Evolutionary conservation across 2,329 filamentous ascomycete species (phyloP).

Genomic region (Aspergillus latus): DNA sequence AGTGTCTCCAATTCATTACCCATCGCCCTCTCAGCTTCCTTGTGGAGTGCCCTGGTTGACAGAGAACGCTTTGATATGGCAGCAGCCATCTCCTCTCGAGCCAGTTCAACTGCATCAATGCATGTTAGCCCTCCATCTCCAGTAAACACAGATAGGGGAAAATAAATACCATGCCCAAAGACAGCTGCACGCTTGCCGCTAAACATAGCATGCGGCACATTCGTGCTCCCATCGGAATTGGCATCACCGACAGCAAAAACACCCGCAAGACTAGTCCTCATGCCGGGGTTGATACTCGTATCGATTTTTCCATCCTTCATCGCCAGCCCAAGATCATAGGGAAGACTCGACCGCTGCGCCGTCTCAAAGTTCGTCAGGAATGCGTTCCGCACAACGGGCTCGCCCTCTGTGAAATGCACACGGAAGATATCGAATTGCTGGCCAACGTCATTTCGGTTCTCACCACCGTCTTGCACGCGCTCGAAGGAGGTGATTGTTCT

Average conservation of each 20-base stretch:
- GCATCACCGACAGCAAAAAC: slow-evolving; percentile 61
- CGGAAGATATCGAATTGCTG: slow-evolving; percentile 57
- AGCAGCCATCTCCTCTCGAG: slow-evolving; percentile 32
- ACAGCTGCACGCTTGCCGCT: slow-evolving; percentile 60
- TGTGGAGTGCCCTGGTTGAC: slow-evolving; percentile 26
- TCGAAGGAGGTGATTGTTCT: slow-evolving; percentile 52
- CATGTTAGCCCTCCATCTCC: neutral
- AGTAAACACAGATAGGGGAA: neutral
- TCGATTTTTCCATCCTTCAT: slow-evolving; percentile 49
- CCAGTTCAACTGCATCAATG: slow-evolving; percentile 31
- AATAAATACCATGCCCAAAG: slow-evolving; percentile 53
- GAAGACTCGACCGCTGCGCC: slow-evolving; percentile 51
- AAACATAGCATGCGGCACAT: slow-evolving; percentile 62
- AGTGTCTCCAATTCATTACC: slow-evolving; percentile 32
- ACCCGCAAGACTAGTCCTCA: slow-evolving; percentile 54
- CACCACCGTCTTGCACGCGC: slow-evolving; percentile 43
- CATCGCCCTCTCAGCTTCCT: slow-evolving; percentile 30
- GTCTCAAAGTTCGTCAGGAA: slow-evolving; percentile 54
- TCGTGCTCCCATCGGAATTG: slow-evolving; percentile 61
- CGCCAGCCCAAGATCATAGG: slow-evolving; percentile 49
- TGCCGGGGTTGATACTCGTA: slow-evolving; percentile 43
- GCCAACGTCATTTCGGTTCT: slow-evolving; percentile 27
- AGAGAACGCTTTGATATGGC: slow-evolving; percentile 31
- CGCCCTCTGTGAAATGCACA: slow-evolving; percentile 53
- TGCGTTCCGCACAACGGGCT: slow-evolving; percentile 48